Evolutionary conservation across 495 filamentous ascomycete genomes (phyloP), one percentile per base, ranked within the genome.

Genomic region (Lepidopterella palustris): DNA sequence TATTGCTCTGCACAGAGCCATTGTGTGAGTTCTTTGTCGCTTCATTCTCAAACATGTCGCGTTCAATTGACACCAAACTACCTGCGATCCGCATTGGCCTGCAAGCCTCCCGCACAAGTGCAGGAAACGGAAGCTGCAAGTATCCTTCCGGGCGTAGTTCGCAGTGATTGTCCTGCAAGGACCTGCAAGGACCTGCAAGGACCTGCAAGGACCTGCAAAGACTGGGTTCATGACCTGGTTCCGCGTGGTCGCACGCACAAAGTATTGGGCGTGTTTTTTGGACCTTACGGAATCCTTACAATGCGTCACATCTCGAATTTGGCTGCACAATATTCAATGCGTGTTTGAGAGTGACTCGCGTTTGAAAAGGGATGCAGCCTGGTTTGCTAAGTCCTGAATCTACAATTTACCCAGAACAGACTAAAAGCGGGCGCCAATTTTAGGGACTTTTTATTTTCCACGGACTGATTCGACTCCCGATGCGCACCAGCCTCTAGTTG

Each of bases 41-140:
- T 31, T 40, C 35, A 32, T 32, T n/a, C 51, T 50, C 60, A 53
- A 32, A 62, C 60, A 51, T 28, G 60, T 62, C 48, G 31, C 60
- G 45, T 57, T 62, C 45, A 11, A 49, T 49, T 1, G 47, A 25
- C 23, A 2, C 29, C 11, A 11, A 21, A 40, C 15, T 42, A 4
- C 27, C 45, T 15, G 29, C 25, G 49, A 47, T 65, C 53, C 51
- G 47, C 47, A 25, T 50, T 18, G 47, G 21, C 47, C 55, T 59
- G 59, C 63, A 66, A 57, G 63, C 63, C 59, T 51, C 32, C 59
- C 59, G 51, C 51, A 40, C 39, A 35, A n/a, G 47, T 42, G 45
- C 39, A 57, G 40, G 56, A 45, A 55, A 59, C 50, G 56, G 45
- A 50, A 27, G 26, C 59, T 20, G 61, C 45, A 50, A 53, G 52